Evolutionary conservation across 179 eudicot genomes (phyloP).

Genomic region (Beta macrorhiza): DNA sequence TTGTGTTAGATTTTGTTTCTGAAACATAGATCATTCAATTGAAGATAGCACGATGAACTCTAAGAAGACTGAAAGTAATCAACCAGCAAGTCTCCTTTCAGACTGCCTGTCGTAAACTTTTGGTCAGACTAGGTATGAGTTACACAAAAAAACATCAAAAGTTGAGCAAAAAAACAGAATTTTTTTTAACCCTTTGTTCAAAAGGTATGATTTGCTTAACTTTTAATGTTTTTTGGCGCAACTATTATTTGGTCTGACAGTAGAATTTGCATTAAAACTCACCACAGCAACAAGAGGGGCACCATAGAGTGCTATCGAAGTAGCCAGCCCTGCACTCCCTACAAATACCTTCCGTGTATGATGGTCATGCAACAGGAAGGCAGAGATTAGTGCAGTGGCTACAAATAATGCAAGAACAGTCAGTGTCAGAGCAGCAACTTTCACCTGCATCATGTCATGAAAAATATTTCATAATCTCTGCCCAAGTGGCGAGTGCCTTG

Average conservation of each 20-base stretch:
- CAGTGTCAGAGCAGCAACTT: conserved; percentile 43
- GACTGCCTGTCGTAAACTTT: too few relatives aligned
- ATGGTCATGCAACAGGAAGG: conserved; percentile 53
- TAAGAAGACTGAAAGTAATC: not conserved
- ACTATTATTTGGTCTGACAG: too few relatives aligned
- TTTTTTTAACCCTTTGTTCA: too few relatives aligned
- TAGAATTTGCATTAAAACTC: conserved; percentile 20
- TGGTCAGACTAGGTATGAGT: too few relatives aligned
- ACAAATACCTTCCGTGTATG: conserved; percentile 52
- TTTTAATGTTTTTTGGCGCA: too few relatives aligned
- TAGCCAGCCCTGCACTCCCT: conserved; percentile 62
- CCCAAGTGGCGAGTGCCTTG: not conserved
- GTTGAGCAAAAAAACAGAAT: too few relatives aligned
- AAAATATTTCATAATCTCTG: conserved; percentile 1
- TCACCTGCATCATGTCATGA: conserved; percentile 45
- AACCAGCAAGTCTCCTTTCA: too few relatives aligned
- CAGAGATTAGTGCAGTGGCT: conserved; percentile 38
- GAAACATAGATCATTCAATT: not conserved
- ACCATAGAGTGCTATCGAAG: conserved; percentile 54
- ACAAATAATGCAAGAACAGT: conserved; percentile 36
- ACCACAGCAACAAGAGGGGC: conserved; percentile 76
- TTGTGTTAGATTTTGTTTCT: not conserved
- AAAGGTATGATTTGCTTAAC: too few relatives aligned
- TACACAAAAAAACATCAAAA: too few relatives aligned
- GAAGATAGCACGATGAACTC: not conserved